A percentile compares a stretch with the other conserved stretches of the same genome.
Evolutionary conservation across 2,329 filamentous ascomycete genomes (phyloP).

Genomic region (Colletotrichum salicis): DNA sequence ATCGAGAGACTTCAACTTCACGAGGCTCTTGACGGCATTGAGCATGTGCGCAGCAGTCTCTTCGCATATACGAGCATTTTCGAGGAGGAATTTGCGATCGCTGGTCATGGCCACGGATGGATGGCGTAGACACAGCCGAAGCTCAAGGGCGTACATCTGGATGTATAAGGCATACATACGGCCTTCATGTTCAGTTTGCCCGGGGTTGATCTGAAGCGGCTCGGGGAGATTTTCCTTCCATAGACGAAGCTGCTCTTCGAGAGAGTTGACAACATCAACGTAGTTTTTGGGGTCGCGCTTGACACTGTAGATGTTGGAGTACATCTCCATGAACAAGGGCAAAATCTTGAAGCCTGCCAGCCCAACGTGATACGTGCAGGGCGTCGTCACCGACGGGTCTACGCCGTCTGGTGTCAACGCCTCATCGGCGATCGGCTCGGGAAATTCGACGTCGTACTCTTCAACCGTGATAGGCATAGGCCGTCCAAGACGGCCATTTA

Average conservation of each 20-base stretch:
- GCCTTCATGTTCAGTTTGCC: conserved; percentile 48
- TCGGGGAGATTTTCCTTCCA: conserved; percentile 74
- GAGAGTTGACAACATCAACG: conserved; percentile 67
- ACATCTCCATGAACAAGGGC: conserved; percentile 78
- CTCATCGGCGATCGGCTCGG: conserved; percentile 77
- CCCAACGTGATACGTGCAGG: conserved; percentile 75
- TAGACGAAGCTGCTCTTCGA: conserved; percentile 72
- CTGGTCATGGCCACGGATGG: conserved; percentile 68
- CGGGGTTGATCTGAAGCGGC: conserved; percentile 61
- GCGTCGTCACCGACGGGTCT: conserved; percentile 63
- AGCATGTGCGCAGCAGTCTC: conserved; percentile 74
- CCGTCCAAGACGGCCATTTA: conserved; percentile 79
- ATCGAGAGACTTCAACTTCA: conserved; percentile 74
- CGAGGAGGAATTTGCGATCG: conserved; percentile 66
- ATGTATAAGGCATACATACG: conserved; percentile 65
- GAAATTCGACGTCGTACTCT: conserved; percentile 83
- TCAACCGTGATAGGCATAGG: conserved; percentile 80
- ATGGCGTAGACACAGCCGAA: conserved; percentile 69
- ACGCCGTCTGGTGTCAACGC: conserved; percentile 73
- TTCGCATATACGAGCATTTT: conserved; percentile 74
- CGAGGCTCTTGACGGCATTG: conserved; percentile 66
- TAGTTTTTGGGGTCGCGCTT: conserved; percentile 72
- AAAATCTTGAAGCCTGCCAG: conserved; percentile 73
- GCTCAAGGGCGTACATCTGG: conserved; percentile 65
- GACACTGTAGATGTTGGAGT: conserved; percentile 79